Base-by-base conservation (phyloP, 768 basidiomycete genomes). In the Termitomyces sp. region DNA sequence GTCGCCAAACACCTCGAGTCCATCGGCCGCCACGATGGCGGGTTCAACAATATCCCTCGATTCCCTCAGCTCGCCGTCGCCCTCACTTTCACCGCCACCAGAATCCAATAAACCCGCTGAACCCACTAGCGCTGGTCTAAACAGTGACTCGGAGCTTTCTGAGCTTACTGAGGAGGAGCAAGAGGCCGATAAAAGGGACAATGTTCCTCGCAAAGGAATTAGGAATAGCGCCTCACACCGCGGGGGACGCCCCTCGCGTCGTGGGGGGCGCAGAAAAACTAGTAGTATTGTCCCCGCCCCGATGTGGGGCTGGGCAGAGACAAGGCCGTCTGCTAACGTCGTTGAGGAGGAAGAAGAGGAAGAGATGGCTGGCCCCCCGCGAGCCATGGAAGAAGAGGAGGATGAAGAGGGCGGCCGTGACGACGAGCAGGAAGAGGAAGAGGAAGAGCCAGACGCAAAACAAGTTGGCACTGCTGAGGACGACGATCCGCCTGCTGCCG, bases 251-350 rank as follows among this genome's bases (percentile, higher is more conserved):
- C 62, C 67, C 47, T 63, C 67, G 57, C 69, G 69, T 59, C 68
- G 70, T 56, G 67, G 70, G 54, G 67, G 66, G 29, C 64, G 68
- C 34, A 60, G 69, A 60, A 70, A 70, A 62, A 68, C 63, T 32
- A 70, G 86, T 67, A 87, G 86, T 59, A 79, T 91, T 62, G 86
- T 91, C 1, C 89, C 91, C 34, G 86, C 86, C 40, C 84, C 84
- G 57, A 93, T 92, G 89, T 93, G 91, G 92, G 90, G 83, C 31
- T 94, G 92, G 91, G 90, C 86, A 66, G 86, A 84, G 70, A 78
- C 74, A 53, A 80, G 72, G 72, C 72, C 72, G 63, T 68, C 54
- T 10, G 43, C 59, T 60, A 76, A 69, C 62, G 74, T 74, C 40
- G 73, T 75, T 58, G 83, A 85, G 66, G 81, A 82, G 56, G 81